phyloP scores from a whole-genome alignment of 202 grass and related monocot species.

The Setaria viridis region DNA sequence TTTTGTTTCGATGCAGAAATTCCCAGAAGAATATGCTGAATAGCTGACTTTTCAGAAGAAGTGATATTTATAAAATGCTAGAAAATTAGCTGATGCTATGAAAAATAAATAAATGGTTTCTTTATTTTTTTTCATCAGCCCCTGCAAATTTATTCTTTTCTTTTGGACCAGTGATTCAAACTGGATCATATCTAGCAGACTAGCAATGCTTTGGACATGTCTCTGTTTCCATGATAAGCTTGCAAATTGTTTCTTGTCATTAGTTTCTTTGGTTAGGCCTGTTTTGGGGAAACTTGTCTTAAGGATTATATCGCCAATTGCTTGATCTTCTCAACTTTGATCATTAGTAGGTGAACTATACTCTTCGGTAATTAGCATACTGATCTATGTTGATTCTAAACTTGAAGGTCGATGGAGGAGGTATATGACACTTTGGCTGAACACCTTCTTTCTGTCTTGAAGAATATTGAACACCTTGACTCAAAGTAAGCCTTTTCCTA shows the following conservation, averaged over 20 bases:
- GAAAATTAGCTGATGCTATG: conserved; percentile 20
- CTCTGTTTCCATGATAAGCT: not conserved
- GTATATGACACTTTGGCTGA: conserved; percentile 79
- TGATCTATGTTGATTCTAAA: conserved; percentile 32
- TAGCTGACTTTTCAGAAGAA: conserved; percentile 12
- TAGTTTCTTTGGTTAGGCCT: not conserved
- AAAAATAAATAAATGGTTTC: not conserved
- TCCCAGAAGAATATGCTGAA: not conserved
- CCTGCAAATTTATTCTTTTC: not conserved
- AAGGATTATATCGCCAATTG: not conserved
- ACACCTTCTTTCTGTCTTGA: conserved; percentile 68
- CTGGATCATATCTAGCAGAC: conserved; percentile 6
- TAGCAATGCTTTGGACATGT: not conserved
- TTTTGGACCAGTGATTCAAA: not conserved
- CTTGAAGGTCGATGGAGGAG: conserved; percentile 81
- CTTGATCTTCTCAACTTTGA: conserved; percentile 32
- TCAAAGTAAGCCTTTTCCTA: conserved; percentile 70
- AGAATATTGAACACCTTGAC: conserved; percentile 55
- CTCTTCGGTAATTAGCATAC: not conserved
- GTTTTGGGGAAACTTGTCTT: not conserved
- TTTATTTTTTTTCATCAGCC: not conserved
- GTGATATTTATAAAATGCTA: not conserved
- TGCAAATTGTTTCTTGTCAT: not conserved
- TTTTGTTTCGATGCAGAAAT: not conserved
- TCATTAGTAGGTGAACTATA: not conserved